Evolutionary conservation across 768 basidiomycete genomes (phyloP).

Genomic region (Rubroboletus satanas): DNA sequence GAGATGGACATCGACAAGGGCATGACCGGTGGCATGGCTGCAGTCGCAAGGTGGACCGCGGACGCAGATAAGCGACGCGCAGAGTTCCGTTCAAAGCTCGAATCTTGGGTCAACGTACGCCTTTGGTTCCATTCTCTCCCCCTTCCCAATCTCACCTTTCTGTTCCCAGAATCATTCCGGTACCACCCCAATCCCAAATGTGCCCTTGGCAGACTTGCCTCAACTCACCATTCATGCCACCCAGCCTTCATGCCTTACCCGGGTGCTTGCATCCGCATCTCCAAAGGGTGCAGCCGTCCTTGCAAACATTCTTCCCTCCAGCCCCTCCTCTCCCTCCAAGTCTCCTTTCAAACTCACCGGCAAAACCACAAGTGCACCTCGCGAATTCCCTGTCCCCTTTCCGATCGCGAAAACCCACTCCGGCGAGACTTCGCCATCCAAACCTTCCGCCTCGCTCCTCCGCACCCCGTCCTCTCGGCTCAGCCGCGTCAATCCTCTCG

Average conservation of each 20-base stretch:
- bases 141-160: constrained; percentile 8
- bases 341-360: constrained; percentile 38
- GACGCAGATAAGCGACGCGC: constrained; percentile 57
- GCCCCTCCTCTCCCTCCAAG: constrained; percentile 36
- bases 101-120: constrained; percentile 58
- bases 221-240: constrained; percentile 41
- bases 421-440: constrained; percentile 40
- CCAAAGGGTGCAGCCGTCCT: constrained; percentile 49
- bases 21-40: constrained; percentile 81
- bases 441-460: constrained; percentile 51
- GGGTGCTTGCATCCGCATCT: constrained; percentile 67
- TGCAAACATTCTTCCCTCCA: constrained; percentile 31
- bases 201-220: constrained; percentile 68
- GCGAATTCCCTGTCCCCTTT: constrained; percentile 38
- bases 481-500: constrained; percentile 31
- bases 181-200: constrained; percentile 41
- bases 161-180: constrained; percentile 48
- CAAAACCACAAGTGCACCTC: constrained; percentile 11
- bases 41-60: constrained; percentile 84
- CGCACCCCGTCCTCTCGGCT: constrained; percentile 59
- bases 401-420: constrained; percentile 38
- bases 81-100: constrained; percentile 56
- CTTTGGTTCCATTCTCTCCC: neutral
- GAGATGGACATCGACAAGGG: constrained; percentile 81
- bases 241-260: constrained; percentile 67